Conservation (phyloP, 2,329 filamentous ascomycete genomes). For the Akanthomyces uredinophilus region DNA sequence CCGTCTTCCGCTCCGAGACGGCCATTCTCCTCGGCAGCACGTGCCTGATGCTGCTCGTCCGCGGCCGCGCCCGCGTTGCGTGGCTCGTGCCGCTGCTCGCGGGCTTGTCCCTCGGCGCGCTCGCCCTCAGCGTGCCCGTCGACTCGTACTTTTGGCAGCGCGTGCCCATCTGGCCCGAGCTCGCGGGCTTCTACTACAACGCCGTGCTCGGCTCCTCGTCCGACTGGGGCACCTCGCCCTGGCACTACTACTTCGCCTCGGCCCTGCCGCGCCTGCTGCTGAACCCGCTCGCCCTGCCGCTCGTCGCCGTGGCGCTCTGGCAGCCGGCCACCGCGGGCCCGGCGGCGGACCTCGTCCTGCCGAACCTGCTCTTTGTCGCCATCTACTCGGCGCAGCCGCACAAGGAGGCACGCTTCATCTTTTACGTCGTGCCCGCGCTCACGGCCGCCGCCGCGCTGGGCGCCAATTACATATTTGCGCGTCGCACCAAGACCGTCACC, state of each 20-base stretch:
- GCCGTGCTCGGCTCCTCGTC: conserved; percentile 76
- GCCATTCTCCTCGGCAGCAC: conserved; percentile 71
- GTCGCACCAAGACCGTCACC: conserved; percentile 55
- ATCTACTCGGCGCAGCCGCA: conserved; percentile 87
- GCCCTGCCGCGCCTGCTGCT: conserved; percentile 77
- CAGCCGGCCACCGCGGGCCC: conserved; percentile 40
- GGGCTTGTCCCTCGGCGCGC: conserved; percentile 58
- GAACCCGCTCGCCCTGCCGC: conserved; percentile 64
- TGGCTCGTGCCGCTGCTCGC: conserved; percentile 62
- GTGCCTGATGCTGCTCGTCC: conserved; percentile 58
- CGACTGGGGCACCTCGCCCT: conserved; percentile 82
- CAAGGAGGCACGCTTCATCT: conserved; percentile 93
- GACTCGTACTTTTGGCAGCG: conserved; percentile 95
- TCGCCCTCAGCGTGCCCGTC: conserved; percentile 65
- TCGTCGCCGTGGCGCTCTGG: conserved; percentile 48
- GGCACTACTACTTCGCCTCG: conserved; percentile 79
- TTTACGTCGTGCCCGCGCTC: conserved; percentile 78
- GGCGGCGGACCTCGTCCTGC: conserved; percentile 51
- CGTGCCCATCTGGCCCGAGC: conserved; percentile 75
- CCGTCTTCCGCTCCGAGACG: conserved; percentile 86
- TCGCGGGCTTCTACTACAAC: conserved; percentile 86
- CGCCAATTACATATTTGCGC: conserved; percentile 64
- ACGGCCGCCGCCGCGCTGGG: conserved; percentile 72
- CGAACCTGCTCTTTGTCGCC: conserved; percentile 65
- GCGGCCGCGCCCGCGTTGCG: conserved; percentile 46